Percentiles rank a stretch among this genome's conserved stretches.
These are phyloP conservation scores for Termitomyces sp. DNA, from an alignment of 768 basidiomycete species.

Conservation along the genomic window DNA sequence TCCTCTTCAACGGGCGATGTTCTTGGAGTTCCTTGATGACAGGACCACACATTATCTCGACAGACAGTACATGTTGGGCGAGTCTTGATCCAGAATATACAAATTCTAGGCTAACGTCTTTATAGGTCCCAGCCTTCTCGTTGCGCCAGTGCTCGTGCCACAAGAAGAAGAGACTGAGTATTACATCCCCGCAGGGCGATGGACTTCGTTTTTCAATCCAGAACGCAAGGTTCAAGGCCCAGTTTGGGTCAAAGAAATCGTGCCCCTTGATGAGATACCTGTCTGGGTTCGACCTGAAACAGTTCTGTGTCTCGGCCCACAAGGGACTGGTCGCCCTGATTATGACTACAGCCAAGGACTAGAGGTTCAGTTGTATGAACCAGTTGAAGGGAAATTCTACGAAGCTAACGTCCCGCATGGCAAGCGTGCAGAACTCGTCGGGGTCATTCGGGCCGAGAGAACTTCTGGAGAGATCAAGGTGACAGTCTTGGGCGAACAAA, in stretches of 20 bases:
- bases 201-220: slow-evolving; percentile 58
- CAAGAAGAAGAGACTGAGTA: slow-evolving; percentile 50
- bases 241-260: slow-evolving; percentile 54
- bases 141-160: slow-evolving; percentile 58
- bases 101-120: neutral
- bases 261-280: slow-evolving; percentile 60
- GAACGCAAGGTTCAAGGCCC: slow-evolving; percentile 53
- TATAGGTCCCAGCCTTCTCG: slow-evolving; percentile 50
- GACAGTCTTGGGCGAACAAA: slow-evolving; percentile 14
- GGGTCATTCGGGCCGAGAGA: slow-evolving; percentile 31
- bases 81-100: neutral
- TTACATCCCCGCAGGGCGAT: slow-evolving; percentile 54
- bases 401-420: slow-evolving; percentile 39
- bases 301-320: slow-evolving; percentile 55
- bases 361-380: slow-evolving; percentile 50
- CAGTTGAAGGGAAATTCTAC: slow-evolving; percentile 35
- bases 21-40: slow-evolving; percentile 58
- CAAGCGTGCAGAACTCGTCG: slow-evolving; percentile 35
- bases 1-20: slow-evolving; percentile 61
- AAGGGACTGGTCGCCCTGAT: slow-evolving; percentile 48
- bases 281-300: slow-evolving; percentile 60
- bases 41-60: slow-evolving; percentile 57
- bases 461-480: slow-evolving; percentile 26
- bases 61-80: slow-evolving; percentile 49
- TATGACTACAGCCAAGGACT: slow-evolving; percentile 49